Conservation (phyloP, 805 yeast genomes). For the Yarrowia yakushimensis region DNA sequence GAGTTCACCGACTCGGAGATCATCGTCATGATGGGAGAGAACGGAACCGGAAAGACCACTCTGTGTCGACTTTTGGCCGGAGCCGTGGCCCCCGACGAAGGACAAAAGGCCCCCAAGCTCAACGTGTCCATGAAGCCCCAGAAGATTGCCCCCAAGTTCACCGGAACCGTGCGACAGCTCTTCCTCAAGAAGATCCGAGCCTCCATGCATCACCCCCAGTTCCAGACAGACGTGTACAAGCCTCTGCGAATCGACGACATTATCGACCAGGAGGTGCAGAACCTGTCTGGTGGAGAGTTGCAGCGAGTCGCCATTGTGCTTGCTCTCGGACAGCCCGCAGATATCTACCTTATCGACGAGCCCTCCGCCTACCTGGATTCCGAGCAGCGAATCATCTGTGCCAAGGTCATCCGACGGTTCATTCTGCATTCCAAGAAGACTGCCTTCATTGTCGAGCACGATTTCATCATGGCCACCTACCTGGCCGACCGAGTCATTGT, state of each 20-base stretch:
- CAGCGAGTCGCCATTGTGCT: constrained; percentile 98
- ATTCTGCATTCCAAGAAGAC: constrained; percentile 95
- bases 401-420: constrained; percentile 96
- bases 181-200: constrained; percentile 96
- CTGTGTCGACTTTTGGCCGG: constrained; percentile 95
- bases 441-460: constrained; percentile 99
- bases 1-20: constrained; percentile 95
- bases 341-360: constrained; percentile 94
- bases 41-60: constrained; percentile 99
- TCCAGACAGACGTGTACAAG: constrained; percentile 96
- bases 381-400: constrained; percentile 98
- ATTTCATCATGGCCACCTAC: constrained; percentile 99
- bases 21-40: constrained; percentile 99
- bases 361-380: constrained; percentile 99
- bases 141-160: constrained; percentile 97
- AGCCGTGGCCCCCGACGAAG: constrained; percentile 80
- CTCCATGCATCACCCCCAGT: constrained; percentile 91
- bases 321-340: constrained; percentile 92
- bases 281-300: constrained; percentile 98
- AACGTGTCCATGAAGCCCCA: constrained; percentile 98
- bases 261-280: constrained; percentile 96
- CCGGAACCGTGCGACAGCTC: constrained; percentile 97
- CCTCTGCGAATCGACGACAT: constrained; percentile 91
- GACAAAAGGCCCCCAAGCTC: constrained; percentile 74
- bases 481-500: constrained; percentile 98